These are phyloP conservation scores for Diatrype stigma DNA, from an alignment of 2,329 filamentous ascomycete genomes.

Conservation along the genomic window DNA sequence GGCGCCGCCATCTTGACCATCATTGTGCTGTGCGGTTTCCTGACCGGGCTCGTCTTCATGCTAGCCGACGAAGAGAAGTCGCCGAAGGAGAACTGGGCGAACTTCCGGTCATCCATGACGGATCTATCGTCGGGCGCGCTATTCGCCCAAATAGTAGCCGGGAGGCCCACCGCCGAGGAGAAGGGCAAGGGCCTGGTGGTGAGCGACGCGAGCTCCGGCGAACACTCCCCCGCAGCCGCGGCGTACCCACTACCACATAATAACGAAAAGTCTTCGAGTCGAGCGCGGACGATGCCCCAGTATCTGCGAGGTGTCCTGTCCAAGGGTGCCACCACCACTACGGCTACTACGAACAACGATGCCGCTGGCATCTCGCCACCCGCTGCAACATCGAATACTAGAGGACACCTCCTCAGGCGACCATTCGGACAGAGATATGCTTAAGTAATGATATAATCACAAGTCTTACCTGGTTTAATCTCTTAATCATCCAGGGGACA, in stretches of 20 bases:
- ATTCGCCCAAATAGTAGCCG: not conserved
- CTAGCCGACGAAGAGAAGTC: conserved; percentile 42
- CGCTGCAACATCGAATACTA: not conserved
- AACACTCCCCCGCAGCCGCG: not conserved
- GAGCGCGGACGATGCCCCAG: no score
- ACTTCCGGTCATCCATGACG: conserved; percentile 12
- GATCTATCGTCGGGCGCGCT: not conserved
- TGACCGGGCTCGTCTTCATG: conserved; percentile 49
- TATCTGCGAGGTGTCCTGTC: no score
- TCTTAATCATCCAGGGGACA: no score
- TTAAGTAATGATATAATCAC: no score
- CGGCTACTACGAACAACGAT: no score
- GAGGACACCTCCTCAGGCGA: not conserved
- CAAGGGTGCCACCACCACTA: no score
- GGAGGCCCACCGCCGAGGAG: not conserved
- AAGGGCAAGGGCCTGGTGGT: not conserved
- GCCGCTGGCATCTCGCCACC: not conserved
- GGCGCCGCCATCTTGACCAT: conserved; percentile 65
- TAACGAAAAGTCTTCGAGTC: no score
- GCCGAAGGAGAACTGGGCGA: conserved; percentile 19
- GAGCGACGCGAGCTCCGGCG: not conserved
- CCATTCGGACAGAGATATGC: no score
- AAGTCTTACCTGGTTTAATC: no score
- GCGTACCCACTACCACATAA: no score
- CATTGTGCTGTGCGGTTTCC: conserved; percentile 48